phyloP scores from a whole-genome alignment of 768 basidiomycete genomes.

The Hygrophoropsis aurantiaca region DNA sequence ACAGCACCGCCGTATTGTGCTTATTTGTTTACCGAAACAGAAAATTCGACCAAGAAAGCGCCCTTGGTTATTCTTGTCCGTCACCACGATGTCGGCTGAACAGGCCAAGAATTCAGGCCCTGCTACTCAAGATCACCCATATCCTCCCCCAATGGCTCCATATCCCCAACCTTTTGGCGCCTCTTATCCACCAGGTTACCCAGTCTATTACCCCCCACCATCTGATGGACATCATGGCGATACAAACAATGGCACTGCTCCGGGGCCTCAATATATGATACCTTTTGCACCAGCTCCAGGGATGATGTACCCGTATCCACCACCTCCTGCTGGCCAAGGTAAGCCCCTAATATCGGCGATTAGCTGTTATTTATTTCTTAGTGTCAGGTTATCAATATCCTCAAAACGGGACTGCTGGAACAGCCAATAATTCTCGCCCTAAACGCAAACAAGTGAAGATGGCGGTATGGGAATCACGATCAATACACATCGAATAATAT shows the following conservation, averaged over 20 bases:
- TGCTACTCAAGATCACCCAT: slow-evolving; percentile 34
- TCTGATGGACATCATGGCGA: slow-evolving; percentile 31
- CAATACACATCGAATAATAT: slow-evolving; percentile 3
- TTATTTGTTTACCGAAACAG: slow-evolving; percentile 32
- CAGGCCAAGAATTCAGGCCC: slow-evolving; percentile 33
- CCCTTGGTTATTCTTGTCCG: slow-evolving; percentile 28
- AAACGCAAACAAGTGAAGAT: slow-evolving; percentile 62
- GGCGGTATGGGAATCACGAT: slow-evolving; percentile 40
- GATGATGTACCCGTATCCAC: slow-evolving; percentile 43
- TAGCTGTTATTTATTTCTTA: slow-evolving; percentile 9
- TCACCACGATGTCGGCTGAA: slow-evolving; percentile 28
- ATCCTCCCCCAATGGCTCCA: slow-evolving; percentile 26
- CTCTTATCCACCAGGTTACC: slow-evolving; percentile 31
- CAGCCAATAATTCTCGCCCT: slow-evolving; percentile 24
- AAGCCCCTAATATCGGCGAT: slow-evolving; percentile 9
- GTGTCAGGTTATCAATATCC: slow-evolving; percentile 30
- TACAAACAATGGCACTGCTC: slow-evolving; percentile 26
- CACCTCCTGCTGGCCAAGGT: slow-evolving; percentile 40
- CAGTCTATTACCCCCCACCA: slow-evolving; percentile 31
- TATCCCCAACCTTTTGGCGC: slow-evolving; percentile 26
- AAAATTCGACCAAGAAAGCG: slow-evolving; percentile 16
- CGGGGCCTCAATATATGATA: slow-evolving; percentile 35
- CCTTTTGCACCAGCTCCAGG: slow-evolving; percentile 39
- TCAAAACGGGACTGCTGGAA: slow-evolving; percentile 19
- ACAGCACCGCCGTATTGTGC: slow-evolving; percentile 17